Evolutionary conservation across 2,329 filamentous ascomycete species (phyloP), one percentile per base, ranked within the genome.

Genomic region (Colletotrichum filicis): DNA sequence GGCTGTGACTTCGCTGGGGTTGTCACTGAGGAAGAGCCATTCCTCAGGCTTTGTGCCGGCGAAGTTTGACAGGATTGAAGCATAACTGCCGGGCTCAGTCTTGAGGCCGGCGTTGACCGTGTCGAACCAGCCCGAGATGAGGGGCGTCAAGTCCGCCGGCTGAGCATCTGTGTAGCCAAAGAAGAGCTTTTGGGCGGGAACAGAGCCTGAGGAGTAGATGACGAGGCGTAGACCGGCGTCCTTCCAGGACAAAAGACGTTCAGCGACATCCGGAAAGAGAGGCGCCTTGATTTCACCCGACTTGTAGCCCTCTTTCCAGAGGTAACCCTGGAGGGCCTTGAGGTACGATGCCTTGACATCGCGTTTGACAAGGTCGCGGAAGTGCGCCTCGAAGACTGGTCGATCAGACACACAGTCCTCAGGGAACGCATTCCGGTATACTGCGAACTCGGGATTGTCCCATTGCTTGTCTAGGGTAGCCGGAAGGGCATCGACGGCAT

Each of bases 21-120:
- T 95, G 83, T 97, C 94, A 78, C 93, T 96, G 74, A 96, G 84
- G 80, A 97, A 97, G n/a, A 95, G 85, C 85, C 93, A 93, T 68
- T 88, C 85, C 12, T 80, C 81, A 22, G 87, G 80, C 62, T 84
- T 77, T 69, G 87, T 83, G 42, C 86, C 83, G 19, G 89, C 80
- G 57, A 85, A 79, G 66, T 85, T 83, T 59, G 81, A 80, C 60
- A 89, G 85, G 76, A 95, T 95, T 77, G 85, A 90, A 76, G 83
- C 81, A 82, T 96, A 97, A 80, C 93, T 95, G 26, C 80, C 81
- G 52, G 83, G 80, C 77, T 94, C 90, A 58, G 87, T 89, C 85
- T 97, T 97, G 68, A 89, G 87, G 1, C 94, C 94, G 37, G 94
- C 94, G 80, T 94, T 96, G 71, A 93, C 89, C 4, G 94, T 96